Base-by-base conservation (phyloP, 345 rosid genomes). In the Aquilaria yunnanensis region DNA sequence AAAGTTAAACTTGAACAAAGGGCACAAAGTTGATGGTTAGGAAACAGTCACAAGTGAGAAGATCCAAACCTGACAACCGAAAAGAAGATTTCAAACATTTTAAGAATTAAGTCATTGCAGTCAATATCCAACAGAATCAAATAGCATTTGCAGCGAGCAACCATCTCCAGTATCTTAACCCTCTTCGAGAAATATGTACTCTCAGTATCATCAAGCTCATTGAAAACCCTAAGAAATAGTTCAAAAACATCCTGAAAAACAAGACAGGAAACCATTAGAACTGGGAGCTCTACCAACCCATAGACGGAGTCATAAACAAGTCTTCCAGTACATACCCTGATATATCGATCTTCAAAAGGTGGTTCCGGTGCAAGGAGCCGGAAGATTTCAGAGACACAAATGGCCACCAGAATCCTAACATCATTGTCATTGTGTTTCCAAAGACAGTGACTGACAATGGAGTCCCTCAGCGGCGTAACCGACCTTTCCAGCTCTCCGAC, bases 321-420 rank as follows among this genome's bases (percentile, higher is more conserved):
- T n/a, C 57, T 32, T 14, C 33, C n/a, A 57, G 4, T 58, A 6
- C n/a, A 63, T 76, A 89, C 98, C 81, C 76, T 78, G 16, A 90
- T 87, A 83, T 80, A 63, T 73, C 73, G 70, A 60, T 86, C 97
- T 54, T 80, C 90, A 57, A 94, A 88, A 57, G 97, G 96, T 14
- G 77, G 89, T 12, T 83, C 79, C 13, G 99, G 99, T 51, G 99
- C 96, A 62, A 85, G 63, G 67, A 94, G 77, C 60, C 97, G 80
- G 56, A 90, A 94, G 41, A 78, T 52, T 67, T 94, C 99, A 57
- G 74, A 65, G 59, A 84, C 81, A 69, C 96, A 88, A 16, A 84
- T 81, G 56, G 95, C 81, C 67, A 85, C 89, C 74, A 90, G 59
- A 57, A 93, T 87, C 52, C 79, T 85, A 53, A 88, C 78, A 62